These are phyloP conservation scores for Xylaria sp. DNA, from an alignment of 2,329 filamentous ascomycete genomes.

Conservation along the genomic window DNA sequence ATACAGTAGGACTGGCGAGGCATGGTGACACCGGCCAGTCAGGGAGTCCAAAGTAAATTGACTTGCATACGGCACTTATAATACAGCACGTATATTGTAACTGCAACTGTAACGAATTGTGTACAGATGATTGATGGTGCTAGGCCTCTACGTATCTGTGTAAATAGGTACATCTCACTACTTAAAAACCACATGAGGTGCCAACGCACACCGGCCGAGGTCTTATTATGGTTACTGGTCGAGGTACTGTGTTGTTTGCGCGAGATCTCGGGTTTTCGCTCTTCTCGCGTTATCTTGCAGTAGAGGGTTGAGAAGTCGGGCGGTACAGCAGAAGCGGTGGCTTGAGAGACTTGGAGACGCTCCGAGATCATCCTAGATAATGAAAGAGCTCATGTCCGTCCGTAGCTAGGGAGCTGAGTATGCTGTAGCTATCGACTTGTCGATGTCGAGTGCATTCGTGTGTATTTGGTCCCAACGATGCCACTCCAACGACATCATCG, in stretches of 20 bases:
- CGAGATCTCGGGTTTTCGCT: not conserved
- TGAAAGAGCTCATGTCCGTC: not conserved
- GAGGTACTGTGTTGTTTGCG: not conserved
- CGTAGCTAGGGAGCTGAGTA: not conserved
- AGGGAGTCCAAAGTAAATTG: too few relatives aligned
- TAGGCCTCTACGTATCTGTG: not conserved
- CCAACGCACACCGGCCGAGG: not conserved
- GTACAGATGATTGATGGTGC: too few relatives aligned
- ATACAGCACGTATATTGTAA: not conserved
- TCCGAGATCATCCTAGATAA: not conserved
- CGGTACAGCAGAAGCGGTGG: not conserved
- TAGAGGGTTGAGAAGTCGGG: not conserved
- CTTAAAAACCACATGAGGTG: not conserved
- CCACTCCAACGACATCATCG: too few relatives aligned
- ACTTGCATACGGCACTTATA: too few relatives aligned
- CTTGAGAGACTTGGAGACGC: not conserved
- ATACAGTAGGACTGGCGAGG: too few relatives aligned
- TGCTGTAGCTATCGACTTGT: not conserved
- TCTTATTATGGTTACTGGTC: not conserved
- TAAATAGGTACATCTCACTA: not conserved
- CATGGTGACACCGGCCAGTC: too few relatives aligned
- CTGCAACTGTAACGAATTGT: too few relatives aligned
- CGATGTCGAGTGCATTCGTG: too few relatives aligned
- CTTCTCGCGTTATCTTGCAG: not conserved
- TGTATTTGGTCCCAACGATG: not conserved